A percentile compares a stretch with the other conserved stretches of the same genome.
phyloP scores from a whole-genome alignment of 176 grass and related monocot species.

The Tillandsia leiboldiana region DNA sequence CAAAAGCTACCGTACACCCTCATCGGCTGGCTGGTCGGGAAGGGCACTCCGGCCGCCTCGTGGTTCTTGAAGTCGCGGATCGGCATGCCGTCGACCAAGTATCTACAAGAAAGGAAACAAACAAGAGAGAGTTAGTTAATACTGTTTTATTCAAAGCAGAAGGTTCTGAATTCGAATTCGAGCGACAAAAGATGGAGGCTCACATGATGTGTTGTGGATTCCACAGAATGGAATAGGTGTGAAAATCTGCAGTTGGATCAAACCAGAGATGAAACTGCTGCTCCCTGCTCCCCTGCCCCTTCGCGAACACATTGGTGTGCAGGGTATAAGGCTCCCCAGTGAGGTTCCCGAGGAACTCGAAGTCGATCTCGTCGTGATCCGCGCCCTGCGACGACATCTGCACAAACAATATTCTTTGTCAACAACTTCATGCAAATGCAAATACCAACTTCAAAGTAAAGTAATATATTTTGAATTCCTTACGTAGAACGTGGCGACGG shows the following conservation, averaged over 20 bases:
- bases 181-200: neutral
- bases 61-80: slow-evolving; percentile 37
- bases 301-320: slow-evolving; percentile 75
- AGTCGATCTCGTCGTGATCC: slow-evolving; percentile 69
- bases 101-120: slow-evolving; percentile 4
- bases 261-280: slow-evolving; percentile 86
- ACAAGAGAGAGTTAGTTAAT: too few species aligned
- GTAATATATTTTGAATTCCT: too few species aligned
- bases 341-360: slow-evolving; percentile 75
- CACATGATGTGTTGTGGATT: slow-evolving; percentile 53
- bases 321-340: slow-evolving; percentile 61
- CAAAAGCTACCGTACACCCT: slow-evolving; percentile 43
- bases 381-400: slow-evolving; percentile 65
- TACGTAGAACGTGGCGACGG: slow-evolving; percentile 68
- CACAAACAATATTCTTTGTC: neutral
- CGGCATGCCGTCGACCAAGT: slow-evolving; percentile 41
- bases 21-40: slow-evolving; percentile 43
- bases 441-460: too few species aligned
- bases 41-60: slow-evolving; percentile 22
- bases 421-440: too few species aligned
- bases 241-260: slow-evolving; percentile 66
- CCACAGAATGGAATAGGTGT: slow-evolving; percentile 75
- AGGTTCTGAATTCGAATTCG: too few species aligned
- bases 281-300: slow-evolving; percentile 65
- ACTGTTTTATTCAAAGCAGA: too few species aligned